phyloP scores from a whole-genome alignment of 2,329 filamentous ascomycete species.

The Berkeleyomyces rouxiae region DNA sequence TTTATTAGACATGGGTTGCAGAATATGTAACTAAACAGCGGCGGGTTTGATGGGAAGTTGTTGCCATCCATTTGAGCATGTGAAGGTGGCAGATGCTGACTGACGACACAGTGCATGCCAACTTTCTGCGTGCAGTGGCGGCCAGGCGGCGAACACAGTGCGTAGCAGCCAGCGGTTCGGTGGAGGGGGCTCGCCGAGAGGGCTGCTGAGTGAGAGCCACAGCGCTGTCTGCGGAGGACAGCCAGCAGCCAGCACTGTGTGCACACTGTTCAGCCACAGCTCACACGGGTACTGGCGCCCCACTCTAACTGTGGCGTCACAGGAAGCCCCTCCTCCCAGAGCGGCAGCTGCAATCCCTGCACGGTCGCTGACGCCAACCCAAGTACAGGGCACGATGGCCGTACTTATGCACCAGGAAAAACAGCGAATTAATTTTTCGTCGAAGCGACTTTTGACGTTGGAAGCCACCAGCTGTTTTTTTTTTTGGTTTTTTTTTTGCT shows the following conservation, averaged over 20 bases:
- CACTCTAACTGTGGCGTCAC: slow-evolving; percentile 4
- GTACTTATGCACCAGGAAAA: slow-evolving; percentile 10
- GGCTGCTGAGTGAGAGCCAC: neutral
- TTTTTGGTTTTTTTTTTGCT: neutral
- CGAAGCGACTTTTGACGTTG: neutral
- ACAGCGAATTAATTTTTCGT: neutral
- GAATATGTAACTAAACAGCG: no score
- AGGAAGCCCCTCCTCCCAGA: neutral
- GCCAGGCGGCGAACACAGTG: neutral
- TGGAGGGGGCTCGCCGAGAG: no score
- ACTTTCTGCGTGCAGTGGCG: neutral
- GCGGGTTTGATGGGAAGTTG: no score
- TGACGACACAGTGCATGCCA: neutral
- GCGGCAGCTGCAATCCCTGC: slow-evolving; percentile 4
- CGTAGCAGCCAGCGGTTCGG: no score
- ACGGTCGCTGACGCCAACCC: slow-evolving; percentile 8
- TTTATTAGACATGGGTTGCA: neutral
- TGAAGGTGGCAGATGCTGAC: slow-evolving; percentile 1
- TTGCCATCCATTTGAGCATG: neutral
- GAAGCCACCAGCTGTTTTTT: neutral
- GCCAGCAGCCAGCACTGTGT: neutral
- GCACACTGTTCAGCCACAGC: neutral
- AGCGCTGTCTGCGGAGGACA: neutral
- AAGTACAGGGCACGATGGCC: neutral
- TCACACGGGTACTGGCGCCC: neutral